Percentiles rank a stretch among this genome's conserved stretches.
Evolutionary conservation across 2,329 filamentous ascomycete genomes (phyloP).

Genomic region (Simplicillium aogashimaense): DNA sequence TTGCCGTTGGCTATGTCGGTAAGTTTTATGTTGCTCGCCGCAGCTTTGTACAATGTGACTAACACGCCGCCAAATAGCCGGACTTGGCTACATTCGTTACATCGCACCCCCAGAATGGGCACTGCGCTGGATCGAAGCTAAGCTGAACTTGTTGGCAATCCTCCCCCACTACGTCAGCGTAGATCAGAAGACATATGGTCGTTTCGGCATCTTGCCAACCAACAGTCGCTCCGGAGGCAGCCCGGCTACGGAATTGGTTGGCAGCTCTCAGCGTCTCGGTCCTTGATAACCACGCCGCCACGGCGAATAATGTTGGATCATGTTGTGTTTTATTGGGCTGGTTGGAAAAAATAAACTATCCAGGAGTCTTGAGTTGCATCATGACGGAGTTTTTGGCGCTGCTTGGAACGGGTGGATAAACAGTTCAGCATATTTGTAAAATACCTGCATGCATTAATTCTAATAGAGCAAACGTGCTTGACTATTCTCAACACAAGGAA

Average conservation of each 20-base stretch:
- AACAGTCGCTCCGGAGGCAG: slow-evolving; percentile 27
- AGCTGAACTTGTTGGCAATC: slow-evolving; percentile 73
- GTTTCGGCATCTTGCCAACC: slow-evolving; percentile 78
- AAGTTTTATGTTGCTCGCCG: slow-evolving; percentile 25
- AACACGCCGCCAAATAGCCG: slow-evolving; percentile 40
- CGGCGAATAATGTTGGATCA: too few relatives aligned
- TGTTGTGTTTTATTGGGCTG: too few relatives aligned
- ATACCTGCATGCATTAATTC: too few relatives aligned
- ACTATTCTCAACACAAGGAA: too few relatives aligned
- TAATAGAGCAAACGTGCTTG: too few relatives aligned
- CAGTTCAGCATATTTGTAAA: too few relatives aligned
- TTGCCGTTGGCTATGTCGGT: slow-evolving; percentile 82
- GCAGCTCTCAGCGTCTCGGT: slow-evolving; percentile 56
- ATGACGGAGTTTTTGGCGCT: too few relatives aligned
- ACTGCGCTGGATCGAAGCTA: slow-evolving; percentile 79
- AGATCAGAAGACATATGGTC: slow-evolving; percentile 90
- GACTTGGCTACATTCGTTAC: slow-evolving; percentile 79
- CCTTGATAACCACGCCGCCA: slow-evolving; percentile 33
- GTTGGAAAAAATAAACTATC: too few relatives aligned
- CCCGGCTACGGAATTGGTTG: slow-evolving; percentile 49
- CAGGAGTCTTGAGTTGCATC: too few relatives aligned
- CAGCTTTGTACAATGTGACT: slow-evolving; percentile 2
- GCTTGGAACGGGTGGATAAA: too few relatives aligned
- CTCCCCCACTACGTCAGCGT: slow-evolving; percentile 89
- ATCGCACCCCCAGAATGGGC: slow-evolving; percentile 83